Percentiles rank a stretch among this genome's conserved stretches.
Evolutionary conservation across 2,329 filamentous ascomycete genomes (phyloP).

Genomic region (Aspergillus fumigatiaffinis): DNA sequence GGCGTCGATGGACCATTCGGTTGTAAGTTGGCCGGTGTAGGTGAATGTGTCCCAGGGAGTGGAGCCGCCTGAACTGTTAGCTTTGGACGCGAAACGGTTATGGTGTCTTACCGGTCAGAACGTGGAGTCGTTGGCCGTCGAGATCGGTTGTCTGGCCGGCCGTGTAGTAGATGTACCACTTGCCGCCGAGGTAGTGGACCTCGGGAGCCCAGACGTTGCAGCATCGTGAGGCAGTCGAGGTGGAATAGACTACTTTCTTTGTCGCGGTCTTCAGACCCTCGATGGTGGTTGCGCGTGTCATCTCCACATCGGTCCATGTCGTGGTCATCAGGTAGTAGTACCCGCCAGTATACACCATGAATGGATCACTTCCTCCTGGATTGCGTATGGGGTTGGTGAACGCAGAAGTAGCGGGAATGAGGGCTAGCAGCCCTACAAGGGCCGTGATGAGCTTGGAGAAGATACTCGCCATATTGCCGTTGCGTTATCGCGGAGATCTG

Average conservation of each 20-base stretch:
- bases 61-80: conserved; percentile 38
- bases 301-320: conserved; percentile 53
- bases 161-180: conserved; percentile 58
- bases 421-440: background rate
- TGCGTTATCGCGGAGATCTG: background rate
- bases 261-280: conserved; percentile 53
- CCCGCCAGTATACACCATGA: conserved; percentile 50
- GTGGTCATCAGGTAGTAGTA: conserved; percentile 58
- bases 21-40: conserved; percentile 47
- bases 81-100: background rate
- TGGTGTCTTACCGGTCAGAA: conserved; percentile 43
- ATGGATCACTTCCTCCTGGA: conserved; percentile 51
- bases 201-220: conserved; percentile 59
- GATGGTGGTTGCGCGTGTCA: conserved; percentile 53
- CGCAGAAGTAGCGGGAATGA: conserved; percentile 9
- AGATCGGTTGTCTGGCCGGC: conserved; percentile 46
- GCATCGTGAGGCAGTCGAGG: conserved; percentile 44
- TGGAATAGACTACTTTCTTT: conserved; percentile 50
- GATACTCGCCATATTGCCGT: background rate
- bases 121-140: conserved; percentile 50
- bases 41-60: conserved; percentile 51
- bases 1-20: conserved; percentile 53
- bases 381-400: conserved; percentile 53
- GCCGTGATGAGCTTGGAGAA: background rate
- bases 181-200: conserved; percentile 48